phyloP scores from a whole-genome alignment of 306 rosid species.

The Gleditsia sinensis region DNA sequence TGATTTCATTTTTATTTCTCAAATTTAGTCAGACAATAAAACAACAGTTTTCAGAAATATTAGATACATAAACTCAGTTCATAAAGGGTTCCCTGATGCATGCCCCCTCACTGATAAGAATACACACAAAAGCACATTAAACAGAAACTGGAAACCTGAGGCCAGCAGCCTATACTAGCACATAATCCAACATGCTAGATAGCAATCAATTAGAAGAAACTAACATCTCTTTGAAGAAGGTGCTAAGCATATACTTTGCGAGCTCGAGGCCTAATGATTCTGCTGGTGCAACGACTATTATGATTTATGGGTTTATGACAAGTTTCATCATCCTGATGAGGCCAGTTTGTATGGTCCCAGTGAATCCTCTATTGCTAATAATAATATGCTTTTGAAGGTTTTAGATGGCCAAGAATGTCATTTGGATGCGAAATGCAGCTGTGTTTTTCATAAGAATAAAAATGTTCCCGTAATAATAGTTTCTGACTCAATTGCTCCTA shows the following conservation, averaged over 20 bases:
- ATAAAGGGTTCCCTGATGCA: conserved; percentile 9
- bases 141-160: conserved; percentile 13
- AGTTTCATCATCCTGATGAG: too few relatives aligned
- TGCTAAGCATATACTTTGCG: neutral
- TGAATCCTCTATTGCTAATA: too few relatives aligned
- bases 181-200: neutral
- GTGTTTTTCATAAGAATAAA: too few relatives aligned
- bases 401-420: too few relatives aligned
- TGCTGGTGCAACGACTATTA: neutral
- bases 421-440: too few relatives aligned
- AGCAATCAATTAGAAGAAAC: conserved; percentile 2
- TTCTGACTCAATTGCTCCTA: too few relatives aligned
- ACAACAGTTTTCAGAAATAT: neutral
- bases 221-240: neutral
- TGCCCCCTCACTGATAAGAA: neutral
- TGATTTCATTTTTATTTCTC: conserved; percentile 9
- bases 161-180: neutral
- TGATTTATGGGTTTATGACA: too few relatives aligned
- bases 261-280: neutral
- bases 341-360: too few relatives aligned
- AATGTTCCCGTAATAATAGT: too few relatives aligned
- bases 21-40: neutral
- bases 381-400: too few relatives aligned
- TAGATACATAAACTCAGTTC: neutral
- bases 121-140: neutral